phyloP scores from a whole-genome alignment of 306 rosid species.

The Lagenaria siceraria region DNA sequence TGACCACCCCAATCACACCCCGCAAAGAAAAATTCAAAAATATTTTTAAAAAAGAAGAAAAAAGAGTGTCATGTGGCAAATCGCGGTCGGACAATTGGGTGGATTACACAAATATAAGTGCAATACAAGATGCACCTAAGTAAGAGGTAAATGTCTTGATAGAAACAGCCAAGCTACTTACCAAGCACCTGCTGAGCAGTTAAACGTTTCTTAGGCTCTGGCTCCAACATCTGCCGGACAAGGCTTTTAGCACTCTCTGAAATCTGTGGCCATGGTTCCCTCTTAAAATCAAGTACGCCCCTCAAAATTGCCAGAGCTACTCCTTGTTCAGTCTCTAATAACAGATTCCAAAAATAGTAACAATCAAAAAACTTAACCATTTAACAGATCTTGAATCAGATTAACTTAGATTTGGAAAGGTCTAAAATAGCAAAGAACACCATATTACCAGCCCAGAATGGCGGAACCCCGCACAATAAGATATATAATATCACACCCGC shows the following conservation, averaged over 20 bases:
- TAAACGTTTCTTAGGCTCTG: constrained; percentile 78
- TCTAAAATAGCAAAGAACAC: not conserved
- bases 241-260: constrained; percentile 94
- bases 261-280: constrained; percentile 99
- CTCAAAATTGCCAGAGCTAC: constrained; percentile 95
- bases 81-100: too few species aligned
- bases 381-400: not conserved
- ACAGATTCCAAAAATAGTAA: constrained; percentile 5
- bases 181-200: constrained; percentile 97
- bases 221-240: constrained; percentile 84
- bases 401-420: not conserved
- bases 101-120: too few species aligned
- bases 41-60: too few species aligned
- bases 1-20: too few species aligned
- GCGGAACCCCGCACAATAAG: constrained; percentile 16
- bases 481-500: constrained; percentile 15
- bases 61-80: too few species aligned
- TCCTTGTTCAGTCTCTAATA: constrained; percentile 79
- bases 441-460: constrained; percentile 18
- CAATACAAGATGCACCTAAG: too few species aligned
- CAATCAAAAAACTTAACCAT: constrained; percentile 3
- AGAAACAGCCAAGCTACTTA: constrained; percentile 29
- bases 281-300: constrained; percentile 89
- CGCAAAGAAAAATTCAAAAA: too few species aligned
- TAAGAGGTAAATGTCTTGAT: not conserved